Evolutionary conservation across 148 eudicot species (phyloP).

Genomic region (Chenopodium album): DNA sequence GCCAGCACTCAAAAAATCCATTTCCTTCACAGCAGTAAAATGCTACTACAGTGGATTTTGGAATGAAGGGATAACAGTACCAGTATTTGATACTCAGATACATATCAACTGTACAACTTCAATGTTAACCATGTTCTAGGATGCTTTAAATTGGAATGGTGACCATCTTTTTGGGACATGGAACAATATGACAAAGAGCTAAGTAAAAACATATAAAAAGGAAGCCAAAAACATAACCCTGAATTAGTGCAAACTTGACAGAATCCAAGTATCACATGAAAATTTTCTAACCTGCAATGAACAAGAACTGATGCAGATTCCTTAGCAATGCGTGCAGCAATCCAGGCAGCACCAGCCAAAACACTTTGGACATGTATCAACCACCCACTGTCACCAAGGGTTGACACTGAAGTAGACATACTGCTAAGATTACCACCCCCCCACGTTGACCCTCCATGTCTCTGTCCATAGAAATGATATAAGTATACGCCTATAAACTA

Average conservation of each 20-base stretch:
- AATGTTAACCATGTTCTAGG: background rate
- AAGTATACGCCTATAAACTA: conserved; percentile 10
- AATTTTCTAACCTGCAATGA: conserved; percentile 79
- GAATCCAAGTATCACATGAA: background rate
- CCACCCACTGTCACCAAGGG: conserved; percentile 98
- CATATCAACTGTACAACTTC: background rate
- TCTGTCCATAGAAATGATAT: conserved; percentile 42
- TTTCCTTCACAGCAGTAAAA: background rate
- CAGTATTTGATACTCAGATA: background rate
- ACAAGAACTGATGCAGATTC: conserved; percentile 98
- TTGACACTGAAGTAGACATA: conserved; percentile 98
- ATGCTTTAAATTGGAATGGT: background rate
- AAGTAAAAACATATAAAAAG: background rate
- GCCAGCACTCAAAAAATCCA: background rate
- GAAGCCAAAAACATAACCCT: background rate
- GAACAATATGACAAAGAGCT: background rate
- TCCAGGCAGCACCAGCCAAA: conserved; percentile 98
- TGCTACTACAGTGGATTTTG: background rate
- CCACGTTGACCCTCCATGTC: conserved; percentile 97
- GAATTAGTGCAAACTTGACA: background rate
- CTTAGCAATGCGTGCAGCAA: conserved; percentile 89
- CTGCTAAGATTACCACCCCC: conserved; percentile 98
- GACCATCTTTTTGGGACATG: background rate
- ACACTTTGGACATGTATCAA: conserved; percentile 93
- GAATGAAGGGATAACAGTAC: background rate